A percentile compares a stretch with the other conserved stretches of the same genome.
Evolutionary conservation across 805 yeast species (phyloP).

Genomic region (Hanseniaspora lachancei): DNA sequence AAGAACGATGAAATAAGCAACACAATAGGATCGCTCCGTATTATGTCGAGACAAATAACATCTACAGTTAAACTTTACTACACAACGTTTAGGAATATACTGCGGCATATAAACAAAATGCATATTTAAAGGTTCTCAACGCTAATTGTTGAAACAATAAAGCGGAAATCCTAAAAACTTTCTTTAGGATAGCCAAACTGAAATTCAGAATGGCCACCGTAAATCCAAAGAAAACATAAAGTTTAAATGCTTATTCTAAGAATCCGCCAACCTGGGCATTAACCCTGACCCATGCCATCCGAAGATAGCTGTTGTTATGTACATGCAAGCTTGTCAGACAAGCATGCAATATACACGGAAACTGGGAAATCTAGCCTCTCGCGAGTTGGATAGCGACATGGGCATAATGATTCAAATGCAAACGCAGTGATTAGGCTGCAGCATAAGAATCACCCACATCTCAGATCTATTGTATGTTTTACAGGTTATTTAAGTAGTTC

Average conservation of each 20-base stretch:
- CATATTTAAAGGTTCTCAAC: slow-evolving; percentile 48
- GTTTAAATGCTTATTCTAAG: slow-evolving; percentile 46
- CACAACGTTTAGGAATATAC: slow-evolving; percentile 99
- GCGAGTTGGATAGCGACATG: slow-evolving; percentile 55
- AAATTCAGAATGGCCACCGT: slow-evolving; percentile 1
- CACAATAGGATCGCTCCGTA: slow-evolving; percentile 12
- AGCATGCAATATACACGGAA: slow-evolving; percentile 19
- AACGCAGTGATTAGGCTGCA: slow-evolving; percentile 13
- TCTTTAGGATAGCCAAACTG: slow-evolving; percentile 23
- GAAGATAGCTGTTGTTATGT: slow-evolving; percentile 21
- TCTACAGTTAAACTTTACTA: slow-evolving; percentile 28
- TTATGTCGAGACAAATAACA: slow-evolving; percentile 4
- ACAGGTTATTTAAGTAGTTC: neutral
- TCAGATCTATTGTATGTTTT: slow-evolving; percentile 13
- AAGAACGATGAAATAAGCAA: slow-evolving; percentile 9
- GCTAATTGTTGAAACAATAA: slow-evolving; percentile 22
- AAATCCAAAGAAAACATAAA: slow-evolving; percentile 28
- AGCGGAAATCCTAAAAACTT: slow-evolving; percentile 30
- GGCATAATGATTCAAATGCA: slow-evolving; percentile 14
- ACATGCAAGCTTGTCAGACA: neutral
- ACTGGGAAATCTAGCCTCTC: slow-evolving; percentile 42
- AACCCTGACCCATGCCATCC: slow-evolving; percentile 45
- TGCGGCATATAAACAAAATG: slow-evolving; percentile 51
- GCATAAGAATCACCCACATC: slow-evolving; percentile 9
- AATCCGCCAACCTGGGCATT: slow-evolving; percentile 97